These are phyloP conservation scores for Rutstroemia sp. DNA, from an alignment of 2,329 filamentous ascomycete genomes.

Conservation along the genomic window DNA sequence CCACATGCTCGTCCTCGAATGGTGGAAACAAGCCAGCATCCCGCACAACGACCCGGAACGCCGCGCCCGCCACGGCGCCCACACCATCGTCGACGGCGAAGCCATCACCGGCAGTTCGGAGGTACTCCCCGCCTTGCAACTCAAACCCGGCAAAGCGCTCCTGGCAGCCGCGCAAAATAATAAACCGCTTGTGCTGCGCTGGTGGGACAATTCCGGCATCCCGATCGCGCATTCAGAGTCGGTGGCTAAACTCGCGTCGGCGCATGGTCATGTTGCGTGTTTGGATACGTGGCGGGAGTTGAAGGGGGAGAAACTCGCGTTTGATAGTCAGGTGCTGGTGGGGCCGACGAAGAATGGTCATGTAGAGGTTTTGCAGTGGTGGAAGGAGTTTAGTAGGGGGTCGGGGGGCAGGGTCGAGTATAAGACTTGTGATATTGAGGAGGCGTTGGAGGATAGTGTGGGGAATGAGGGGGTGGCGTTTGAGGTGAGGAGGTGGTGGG, in stretches of 20 bases:
- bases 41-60: conserved; percentile 38
- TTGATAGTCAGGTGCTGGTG: conserved; percentile 76
- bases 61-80: conserved; percentile 18
- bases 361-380: conserved; percentile 83
- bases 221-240: conserved; percentile 73
- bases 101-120: conserved; percentile 15
- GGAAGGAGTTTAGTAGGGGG: conserved; percentile 56
- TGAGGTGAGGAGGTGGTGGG: conserved; percentile 80
- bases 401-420: conserved; percentile 75
- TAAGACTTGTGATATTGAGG: conserved; percentile 91
- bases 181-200: conserved; percentile 67
- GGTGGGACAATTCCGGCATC: conserved; percentile 82
- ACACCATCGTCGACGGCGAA: conserved; percentile 12
- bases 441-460: conserved; percentile 83
- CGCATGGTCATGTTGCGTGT: conserved; percentile 76
- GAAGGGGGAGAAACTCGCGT: conserved; percentile 68
- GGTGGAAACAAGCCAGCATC: conserved; percentile 73
- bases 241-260: conserved; percentile 76
- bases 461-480: conserved; percentile 52
- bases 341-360: conserved; percentile 84
- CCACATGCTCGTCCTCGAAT: conserved; percentile 79
- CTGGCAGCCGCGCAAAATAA: conserved; percentile 79
- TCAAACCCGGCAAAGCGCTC: conserved; percentile 80
- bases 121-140: conserved; percentile 36
- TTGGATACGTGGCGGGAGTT: conserved; percentile 75